phyloP scores from a whole-genome alignment of 805 yeast genomes.

The Myxozyma mucilagina region DNA sequence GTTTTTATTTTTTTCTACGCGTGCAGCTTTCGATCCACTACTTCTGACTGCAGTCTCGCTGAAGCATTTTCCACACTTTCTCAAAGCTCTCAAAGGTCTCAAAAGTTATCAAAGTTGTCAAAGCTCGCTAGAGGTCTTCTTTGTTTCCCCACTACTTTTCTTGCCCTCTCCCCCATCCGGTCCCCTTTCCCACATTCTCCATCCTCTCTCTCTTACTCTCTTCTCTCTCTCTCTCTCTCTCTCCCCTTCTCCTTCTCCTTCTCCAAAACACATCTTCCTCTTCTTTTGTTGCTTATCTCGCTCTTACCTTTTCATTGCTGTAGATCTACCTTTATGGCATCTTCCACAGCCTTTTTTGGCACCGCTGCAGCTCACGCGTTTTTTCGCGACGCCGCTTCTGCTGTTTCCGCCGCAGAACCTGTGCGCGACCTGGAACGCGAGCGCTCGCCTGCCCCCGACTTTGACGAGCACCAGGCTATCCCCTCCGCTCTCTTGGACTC shows the following conservation, averaged over 20 bases:
- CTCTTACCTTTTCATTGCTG: no score
- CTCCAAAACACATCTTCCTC: neutral
- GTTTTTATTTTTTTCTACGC: no score
- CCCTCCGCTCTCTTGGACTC: constrained; percentile 32
- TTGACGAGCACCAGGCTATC: constrained; percentile 30
- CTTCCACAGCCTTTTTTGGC: neutral
- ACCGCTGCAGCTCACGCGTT: neutral
- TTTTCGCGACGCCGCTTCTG: neutral
- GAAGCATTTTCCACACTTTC: no score
- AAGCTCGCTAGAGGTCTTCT: no score
- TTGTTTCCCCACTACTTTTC: no score
- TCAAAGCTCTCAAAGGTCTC: no score
- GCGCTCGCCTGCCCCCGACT: constrained; percentile 13
- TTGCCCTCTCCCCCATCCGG: neutral
- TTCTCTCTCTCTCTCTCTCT: neutral
- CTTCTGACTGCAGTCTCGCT: no score
- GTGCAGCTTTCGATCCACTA: no score
- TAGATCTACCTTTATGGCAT: neutral
- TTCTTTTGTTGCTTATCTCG: no score
- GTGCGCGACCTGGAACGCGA: neutral
- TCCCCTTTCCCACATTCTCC: neutral
- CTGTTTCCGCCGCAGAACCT: neutral
- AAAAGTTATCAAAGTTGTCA: no score
- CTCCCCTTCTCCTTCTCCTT: neutral
- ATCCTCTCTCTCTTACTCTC: neutral